phyloP scores from a whole-genome alignment of 805 yeast genomes.

The Lipomyces orientalis region DNA sequence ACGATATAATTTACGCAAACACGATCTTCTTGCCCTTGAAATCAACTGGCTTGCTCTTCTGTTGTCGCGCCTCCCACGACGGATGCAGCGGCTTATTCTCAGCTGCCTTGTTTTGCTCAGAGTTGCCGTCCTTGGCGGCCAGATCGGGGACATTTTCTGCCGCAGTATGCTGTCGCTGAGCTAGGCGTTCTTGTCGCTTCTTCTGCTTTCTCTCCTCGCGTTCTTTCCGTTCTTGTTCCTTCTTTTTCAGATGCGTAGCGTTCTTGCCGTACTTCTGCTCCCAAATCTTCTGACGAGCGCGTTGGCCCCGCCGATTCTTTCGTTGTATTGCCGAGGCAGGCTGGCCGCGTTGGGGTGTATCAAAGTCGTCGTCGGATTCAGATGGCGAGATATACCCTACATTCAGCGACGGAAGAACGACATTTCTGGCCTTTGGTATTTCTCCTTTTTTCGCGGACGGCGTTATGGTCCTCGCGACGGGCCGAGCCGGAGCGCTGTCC shows the following conservation, averaged over 20 bases:
- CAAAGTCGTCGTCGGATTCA: slow-evolving; percentile 57
- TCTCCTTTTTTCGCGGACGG: background rate
- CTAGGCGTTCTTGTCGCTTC: slow-evolving; percentile 20
- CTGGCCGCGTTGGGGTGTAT: slow-evolving; percentile 36
- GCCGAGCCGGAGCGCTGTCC: background rate
- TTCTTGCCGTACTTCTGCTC: slow-evolving; percentile 81
- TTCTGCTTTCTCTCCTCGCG: slow-evolving; percentile 64
- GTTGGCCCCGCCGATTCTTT: slow-evolving; percentile 93
- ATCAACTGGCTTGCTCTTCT: slow-evolving; percentile 61
- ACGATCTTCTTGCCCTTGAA: slow-evolving; percentile 85
- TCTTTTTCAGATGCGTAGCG: slow-evolving; percentile 83
- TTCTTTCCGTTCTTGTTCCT: slow-evolving; percentile 58
- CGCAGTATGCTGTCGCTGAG: slow-evolving; percentile 9
- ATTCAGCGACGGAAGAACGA: slow-evolving; percentile 69
- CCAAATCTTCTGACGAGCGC: slow-evolving; percentile 97
- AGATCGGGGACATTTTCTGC: slow-evolving; percentile 18
- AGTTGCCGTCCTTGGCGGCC: slow-evolving; percentile 6
- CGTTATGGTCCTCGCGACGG: background rate
- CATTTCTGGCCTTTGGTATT: slow-evolving; percentile 26
- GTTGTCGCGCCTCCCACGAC: slow-evolving; percentile 94
- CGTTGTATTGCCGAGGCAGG: slow-evolving; percentile 48
- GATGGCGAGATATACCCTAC: slow-evolving; percentile 86
- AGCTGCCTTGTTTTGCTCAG: background rate
- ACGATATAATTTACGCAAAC: slow-evolving; percentile 55
- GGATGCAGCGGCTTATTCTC: slow-evolving; percentile 69